These are phyloP conservation scores for Gilbertella persicaria DNA, from an alignment of 371 early-diverging fungal genomes.

Conservation along the genomic window DNA sequence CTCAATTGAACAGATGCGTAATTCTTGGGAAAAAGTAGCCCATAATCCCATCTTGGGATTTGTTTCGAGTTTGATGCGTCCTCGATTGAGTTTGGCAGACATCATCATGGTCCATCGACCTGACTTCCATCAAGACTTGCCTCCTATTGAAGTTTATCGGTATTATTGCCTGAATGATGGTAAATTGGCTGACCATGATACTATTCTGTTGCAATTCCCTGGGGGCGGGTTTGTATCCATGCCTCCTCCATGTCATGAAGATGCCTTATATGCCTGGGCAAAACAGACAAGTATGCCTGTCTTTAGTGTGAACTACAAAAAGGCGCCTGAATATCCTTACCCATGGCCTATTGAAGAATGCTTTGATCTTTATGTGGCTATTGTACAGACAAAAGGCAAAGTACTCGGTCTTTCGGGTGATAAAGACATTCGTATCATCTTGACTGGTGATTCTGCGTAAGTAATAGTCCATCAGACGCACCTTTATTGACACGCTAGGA, in stretches of 20 bases:
- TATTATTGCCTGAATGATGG: slow-evolving; percentile 40
- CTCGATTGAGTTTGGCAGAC: slow-evolving; percentile 56
- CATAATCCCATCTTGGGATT: slow-evolving; percentile 68
- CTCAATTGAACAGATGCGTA: slow-evolving; percentile 86
- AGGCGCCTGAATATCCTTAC: slow-evolving; percentile 95
- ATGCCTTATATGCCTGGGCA: slow-evolving; percentile 71
- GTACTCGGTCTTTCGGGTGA: slow-evolving; percentile 70
- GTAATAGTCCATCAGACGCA: too few species aligned
- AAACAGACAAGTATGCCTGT: slow-evolving; percentile 68
- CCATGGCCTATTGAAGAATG: slow-evolving; percentile 93
- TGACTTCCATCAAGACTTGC: slow-evolving; percentile 24
- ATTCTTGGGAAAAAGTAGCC: slow-evolving; percentile 86
- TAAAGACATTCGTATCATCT: slow-evolving; percentile 53
- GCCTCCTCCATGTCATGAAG: slow-evolving; percentile 78
- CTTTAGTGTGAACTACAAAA: slow-evolving; percentile 87
- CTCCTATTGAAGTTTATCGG: slow-evolving; percentile 56
- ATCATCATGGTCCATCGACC: slow-evolving; percentile 58
- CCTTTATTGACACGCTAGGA: too few species aligned
- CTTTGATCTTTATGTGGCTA: slow-evolving; percentile 81
- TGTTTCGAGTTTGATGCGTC: slow-evolving; percentile 52
- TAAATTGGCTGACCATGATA: slow-evolving; percentile 45
- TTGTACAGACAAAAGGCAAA: slow-evolving; percentile 68
- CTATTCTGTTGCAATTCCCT: slow-evolving; percentile 76
- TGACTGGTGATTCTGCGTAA: slow-evolving; percentile 96
- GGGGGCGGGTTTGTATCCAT: slow-evolving; percentile 89